Evolutionary conservation across 139 green algal species (phyloP).

Genomic region (Chlamydomonas schloesseri): DNA sequence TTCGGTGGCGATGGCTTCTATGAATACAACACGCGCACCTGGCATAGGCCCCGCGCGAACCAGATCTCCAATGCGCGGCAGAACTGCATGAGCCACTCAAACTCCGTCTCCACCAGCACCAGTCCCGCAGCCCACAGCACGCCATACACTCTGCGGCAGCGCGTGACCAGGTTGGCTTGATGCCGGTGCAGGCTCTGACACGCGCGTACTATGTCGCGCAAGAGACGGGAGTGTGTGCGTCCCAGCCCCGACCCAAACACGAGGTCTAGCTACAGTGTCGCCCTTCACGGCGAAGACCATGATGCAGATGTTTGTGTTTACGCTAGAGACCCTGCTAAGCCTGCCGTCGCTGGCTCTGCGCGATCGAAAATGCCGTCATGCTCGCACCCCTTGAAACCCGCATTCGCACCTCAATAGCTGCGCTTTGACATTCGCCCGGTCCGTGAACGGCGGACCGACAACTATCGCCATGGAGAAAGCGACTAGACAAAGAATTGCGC

Average conservation of each 20-base stretch:
- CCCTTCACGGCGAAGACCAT: too few species aligned
- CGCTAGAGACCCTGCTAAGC: too few species aligned
- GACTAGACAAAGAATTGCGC: slow-evolving; percentile 25
- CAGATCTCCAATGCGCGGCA: slow-evolving; percentile 57
- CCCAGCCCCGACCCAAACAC: too few species aligned
- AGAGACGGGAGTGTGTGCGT: too few species aligned
- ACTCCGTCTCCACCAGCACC: slow-evolving; percentile 60
- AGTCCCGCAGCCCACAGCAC: slow-evolving; percentile 28
- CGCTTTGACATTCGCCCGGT: background rate
- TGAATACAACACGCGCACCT: slow-evolving; percentile 6
- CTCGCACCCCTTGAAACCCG: too few species aligned
- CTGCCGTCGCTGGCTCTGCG: too few species aligned
- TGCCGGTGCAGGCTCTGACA: background rate
- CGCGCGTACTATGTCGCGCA: too few species aligned
- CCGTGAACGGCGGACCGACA: slow-evolving; percentile 24
- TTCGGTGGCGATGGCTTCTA: too few species aligned
- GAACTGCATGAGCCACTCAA: slow-evolving; percentile 38
- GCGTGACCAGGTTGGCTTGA: too few species aligned
- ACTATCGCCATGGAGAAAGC: slow-evolving; percentile 18
- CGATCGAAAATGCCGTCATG: too few species aligned
- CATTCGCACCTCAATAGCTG: slow-evolving; percentile 43
- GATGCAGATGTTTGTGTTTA: too few species aligned
- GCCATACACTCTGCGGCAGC: slow-evolving; percentile 47
- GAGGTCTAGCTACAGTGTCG: too few species aligned
- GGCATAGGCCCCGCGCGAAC: slow-evolving; percentile 31